Base-by-base conservation (phyloP, 2,329 filamentous ascomycete species). In the Herpotrichia juniperi region DNA sequence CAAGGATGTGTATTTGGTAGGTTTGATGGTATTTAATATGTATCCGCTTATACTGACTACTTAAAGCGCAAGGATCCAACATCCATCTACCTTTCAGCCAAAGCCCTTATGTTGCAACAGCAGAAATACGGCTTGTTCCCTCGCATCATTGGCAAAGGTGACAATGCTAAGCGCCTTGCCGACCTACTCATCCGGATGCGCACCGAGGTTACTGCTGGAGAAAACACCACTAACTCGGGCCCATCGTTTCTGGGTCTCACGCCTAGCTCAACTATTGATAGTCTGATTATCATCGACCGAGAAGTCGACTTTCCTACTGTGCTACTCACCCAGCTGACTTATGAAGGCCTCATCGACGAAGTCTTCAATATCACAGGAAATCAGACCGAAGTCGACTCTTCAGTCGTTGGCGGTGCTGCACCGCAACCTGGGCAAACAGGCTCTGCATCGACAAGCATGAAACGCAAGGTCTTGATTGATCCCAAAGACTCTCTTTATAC, bases 341-440 rank as follows among this genome's bases (percentile, higher is more conserved):
- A 99, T 67, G 93, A 99, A 76, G 94, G 94, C 3, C 80, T 99
- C 22, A 88, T 99, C 48, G 96, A 99, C 67, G 94, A 99, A 71
- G 83, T 94, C 14, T 96, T 96, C 68, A 88, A 89, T 26, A 96
- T 99, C 55, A 86, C 90, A 59, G 89, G 97, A 68, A 97, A 96
- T 67, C 92, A 96, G 70, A 88, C 91, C 31, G 94, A 97, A 69
- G 87, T 97, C 19, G 93, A 97, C 69, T 91, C 91, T 2, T 92
- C 92, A 1, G 85, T 97, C 53, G 86, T 97, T 9, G 93, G 93
- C 10, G 83, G 84, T n/a, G 81, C 87, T 22, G 81, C 88, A 26
- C 85, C 81, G 46, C 79, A 85, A 63, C 77, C 79, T 40, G 76
- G 81, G 14, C 78, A 88, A 16, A 76, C 78, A 4, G 76, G 76